Base-by-base conservation (phyloP, 2,329 filamentous ascomycete species). In the Aspergillus quadrilineatus region DNA sequence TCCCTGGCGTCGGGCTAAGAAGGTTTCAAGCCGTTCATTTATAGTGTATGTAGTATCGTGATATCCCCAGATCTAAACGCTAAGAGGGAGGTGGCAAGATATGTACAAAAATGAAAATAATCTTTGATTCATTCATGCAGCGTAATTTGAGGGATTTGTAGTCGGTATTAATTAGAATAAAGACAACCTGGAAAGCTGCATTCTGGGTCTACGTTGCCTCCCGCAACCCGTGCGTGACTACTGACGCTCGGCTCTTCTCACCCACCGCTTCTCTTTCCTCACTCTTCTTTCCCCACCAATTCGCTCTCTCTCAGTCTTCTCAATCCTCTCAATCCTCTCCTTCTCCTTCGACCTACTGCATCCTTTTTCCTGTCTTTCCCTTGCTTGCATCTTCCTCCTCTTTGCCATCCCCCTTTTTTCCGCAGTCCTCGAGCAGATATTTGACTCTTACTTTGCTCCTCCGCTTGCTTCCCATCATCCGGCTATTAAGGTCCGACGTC, bases 211-310 rank as follows among this genome's bases (percentile, higher is more conserved):
- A 53, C 53, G 71, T 73, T 73, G 69, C 70, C 70, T 67, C 64
- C 69, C 66, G 68, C 70, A 73, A 73, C 70, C 58, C 57, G 60
- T 28, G 9, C 32, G 6, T 9, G 5, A 22, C 5, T 10, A 37
- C n/a, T 37, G 34, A 37, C 34, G 10, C 34, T 37, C 14, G 34
- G 2, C 34, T 53, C 9, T 22, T 14, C 58, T 63, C 65, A 63
- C 65, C 67, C 67, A 70, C 69, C 69, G 66, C 68, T 69, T 68
- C 63, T 69, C 64, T 67, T 65, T 57, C 57, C 58, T 57, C 37
- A 50, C 36, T 62, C 60, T 68, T 62, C 61, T 50, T 60, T 56
- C 43, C 49, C 49, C 50, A 58, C 53, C 58, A 45, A 36, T 62
- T 44, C 56, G 36, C 50, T 55, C 50, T 51, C 50, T 53, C 56